Evolutionary conservation across 1,284 basidiomycete species (phyloP).

Genomic region (Ustilago trichophora): DNA sequence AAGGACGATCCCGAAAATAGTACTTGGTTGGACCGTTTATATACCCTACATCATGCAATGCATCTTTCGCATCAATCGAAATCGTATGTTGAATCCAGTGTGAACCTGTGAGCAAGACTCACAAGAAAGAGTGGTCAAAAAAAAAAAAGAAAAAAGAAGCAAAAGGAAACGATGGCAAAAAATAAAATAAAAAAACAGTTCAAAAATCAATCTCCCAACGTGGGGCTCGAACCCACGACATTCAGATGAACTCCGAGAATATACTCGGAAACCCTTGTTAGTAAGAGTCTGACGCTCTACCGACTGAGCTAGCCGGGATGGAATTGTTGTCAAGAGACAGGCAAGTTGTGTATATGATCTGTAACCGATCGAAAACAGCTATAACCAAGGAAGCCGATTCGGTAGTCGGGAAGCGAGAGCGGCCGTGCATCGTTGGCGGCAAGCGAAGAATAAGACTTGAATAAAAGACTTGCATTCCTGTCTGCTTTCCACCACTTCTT

Average conservation of each 20-base stretch:
- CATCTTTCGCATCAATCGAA: too few species aligned
- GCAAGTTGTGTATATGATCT: neutral
- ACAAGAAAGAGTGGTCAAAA: too few species aligned
- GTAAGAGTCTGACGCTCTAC: conserved; percentile 67
- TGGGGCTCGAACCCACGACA: conserved; percentile 66
- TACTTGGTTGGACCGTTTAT: neutral
- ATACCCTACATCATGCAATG: conserved; percentile 3
- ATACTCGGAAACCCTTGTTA: conserved; percentile 39
- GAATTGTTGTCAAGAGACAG: conserved; percentile 6
- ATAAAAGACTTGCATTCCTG: too few species aligned
- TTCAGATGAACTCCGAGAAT: conserved; percentile 50
- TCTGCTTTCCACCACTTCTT: too few species aligned
- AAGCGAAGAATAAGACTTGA: too few species aligned
- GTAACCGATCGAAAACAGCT: neutral
- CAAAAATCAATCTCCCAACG: conserved; percentile 57
- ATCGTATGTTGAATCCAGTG: too few species aligned
- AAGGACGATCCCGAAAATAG: neutral
- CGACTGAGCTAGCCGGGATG: conserved; percentile 67
- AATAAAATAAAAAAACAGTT: neutral
- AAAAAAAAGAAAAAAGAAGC: neutral
- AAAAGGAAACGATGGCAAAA: neutral
- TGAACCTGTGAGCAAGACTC: too few species aligned
- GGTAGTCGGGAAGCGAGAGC: too few species aligned
- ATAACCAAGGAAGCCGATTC: too few species aligned
- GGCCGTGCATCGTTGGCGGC: too few species aligned